These are phyloP conservation scores for Arabidopsis lyrata DNA, from an alignment of 441 rosid species.

Conservation along the genomic window DNA sequence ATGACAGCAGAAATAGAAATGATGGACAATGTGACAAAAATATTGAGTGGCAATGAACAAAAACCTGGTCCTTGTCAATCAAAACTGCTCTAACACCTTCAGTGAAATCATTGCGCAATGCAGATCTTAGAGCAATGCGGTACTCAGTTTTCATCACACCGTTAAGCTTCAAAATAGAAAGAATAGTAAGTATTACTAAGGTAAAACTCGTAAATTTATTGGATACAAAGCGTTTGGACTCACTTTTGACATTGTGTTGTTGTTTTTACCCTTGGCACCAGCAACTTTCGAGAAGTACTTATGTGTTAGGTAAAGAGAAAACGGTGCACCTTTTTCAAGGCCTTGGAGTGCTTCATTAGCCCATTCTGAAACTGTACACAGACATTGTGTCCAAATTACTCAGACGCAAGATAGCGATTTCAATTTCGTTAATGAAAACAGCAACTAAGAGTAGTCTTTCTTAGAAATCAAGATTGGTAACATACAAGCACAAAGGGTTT, in stretches of 20 bases:
- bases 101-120: slow-evolving; percentile 75
- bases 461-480: slow-evolving; percentile 14
- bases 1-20: background rate
- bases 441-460: background rate
- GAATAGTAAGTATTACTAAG: background rate
- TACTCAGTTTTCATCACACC: slow-evolving; percentile 92
- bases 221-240: slow-evolving; percentile 41
- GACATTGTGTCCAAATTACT: background rate
- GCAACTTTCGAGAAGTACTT: slow-evolving; percentile 73
- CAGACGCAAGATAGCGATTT: background rate
- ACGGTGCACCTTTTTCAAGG: slow-evolving; percentile 79
- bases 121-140: slow-evolving; percentile 80
- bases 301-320: slow-evolving; percentile 78
- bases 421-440: background rate
- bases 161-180: slow-evolving; percentile 53
- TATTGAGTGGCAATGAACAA: slow-evolving; percentile 2
- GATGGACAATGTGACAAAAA: background rate
- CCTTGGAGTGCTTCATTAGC: slow-evolving; percentile 81
- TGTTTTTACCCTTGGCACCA: slow-evolving; percentile 57
- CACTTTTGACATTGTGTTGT: slow-evolving; percentile 61
- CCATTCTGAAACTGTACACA: slow-evolving; percentile 67
- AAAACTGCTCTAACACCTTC: slow-evolving; percentile 98
- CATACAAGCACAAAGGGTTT: slow-evolving; percentile 9
- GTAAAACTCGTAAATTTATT: background rate
- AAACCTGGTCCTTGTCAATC: slow-evolving; percentile 96